These are phyloP conservation scores for Trichoderma atroviride DNA, from an alignment of 2,329 filamentous ascomycete species.

Conservation along the genomic window DNA sequence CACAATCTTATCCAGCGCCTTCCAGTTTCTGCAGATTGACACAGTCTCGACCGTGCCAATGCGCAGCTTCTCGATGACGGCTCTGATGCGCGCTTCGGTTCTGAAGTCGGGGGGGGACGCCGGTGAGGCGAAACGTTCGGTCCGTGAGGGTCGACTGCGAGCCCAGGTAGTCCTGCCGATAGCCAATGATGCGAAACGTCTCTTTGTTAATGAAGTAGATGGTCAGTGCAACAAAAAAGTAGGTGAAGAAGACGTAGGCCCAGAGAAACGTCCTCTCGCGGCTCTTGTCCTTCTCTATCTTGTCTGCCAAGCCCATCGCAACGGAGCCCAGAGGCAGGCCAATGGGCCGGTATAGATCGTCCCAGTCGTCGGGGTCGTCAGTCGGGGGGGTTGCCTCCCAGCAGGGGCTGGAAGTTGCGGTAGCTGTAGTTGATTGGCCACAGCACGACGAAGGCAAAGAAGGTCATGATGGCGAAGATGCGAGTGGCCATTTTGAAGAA, in stretches of 20 bases:
- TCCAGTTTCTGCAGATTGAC: slow-evolving; percentile 85
- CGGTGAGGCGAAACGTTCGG: slow-evolving; percentile 86
- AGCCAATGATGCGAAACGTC: slow-evolving; percentile 81
- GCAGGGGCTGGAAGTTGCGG: slow-evolving; percentile 26
- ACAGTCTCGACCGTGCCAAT: slow-evolving; percentile 91
- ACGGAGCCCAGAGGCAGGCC: slow-evolving; percentile 29
- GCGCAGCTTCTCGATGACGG: slow-evolving; percentile 82
- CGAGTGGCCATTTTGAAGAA: slow-evolving; percentile 97
- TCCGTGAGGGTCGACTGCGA: slow-evolving; percentile 95
- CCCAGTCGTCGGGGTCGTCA: slow-evolving; percentile 11
- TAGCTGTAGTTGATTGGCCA: slow-evolving; percentile 82
- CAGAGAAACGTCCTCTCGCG: slow-evolving; percentile 66
- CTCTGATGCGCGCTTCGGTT: slow-evolving; percentile 80
- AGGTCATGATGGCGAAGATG: slow-evolving; percentile 75
- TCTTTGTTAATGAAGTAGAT: slow-evolving; percentile 82
- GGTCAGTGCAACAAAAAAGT: slow-evolving; percentile 82
- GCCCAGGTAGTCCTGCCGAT: slow-evolving; percentile 88
- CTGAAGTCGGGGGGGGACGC: slow-evolving; percentile 77
- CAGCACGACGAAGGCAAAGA: slow-evolving; percentile 80
- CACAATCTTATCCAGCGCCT: slow-evolving; percentile 74
- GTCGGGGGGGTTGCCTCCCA: slow-evolving; percentile 1
- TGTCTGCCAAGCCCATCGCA: slow-evolving; percentile 35
- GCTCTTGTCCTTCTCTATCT: slow-evolving; percentile 41
- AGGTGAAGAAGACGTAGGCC: slow-evolving; percentile 94
- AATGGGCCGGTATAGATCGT: slow-evolving; percentile 20